Percentiles rank a stretch among this genome's conserved stretches.
These are phyloP conservation scores for Stenogyne calaminthoides DNA, from an alignment of 305 asterid genomes.

Conservation along the genomic window DNA sequence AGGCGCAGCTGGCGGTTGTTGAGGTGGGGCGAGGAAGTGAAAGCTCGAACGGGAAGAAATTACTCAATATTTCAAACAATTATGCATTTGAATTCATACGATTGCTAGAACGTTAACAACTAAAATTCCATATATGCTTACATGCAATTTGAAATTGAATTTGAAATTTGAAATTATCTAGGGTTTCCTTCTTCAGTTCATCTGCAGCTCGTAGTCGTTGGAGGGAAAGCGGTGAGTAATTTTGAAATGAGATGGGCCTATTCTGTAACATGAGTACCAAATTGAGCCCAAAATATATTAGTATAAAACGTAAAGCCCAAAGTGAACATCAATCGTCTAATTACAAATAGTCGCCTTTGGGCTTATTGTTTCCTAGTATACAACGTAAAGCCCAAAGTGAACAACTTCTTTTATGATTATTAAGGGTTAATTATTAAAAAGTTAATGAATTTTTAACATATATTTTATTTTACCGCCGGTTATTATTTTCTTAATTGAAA, in stretches of 20 bases:
- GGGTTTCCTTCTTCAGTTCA: conserved; percentile 24
- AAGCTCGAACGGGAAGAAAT: not conserved
- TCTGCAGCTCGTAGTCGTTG: not conserved
- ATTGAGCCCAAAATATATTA: not conserved
- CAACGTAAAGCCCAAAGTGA: not conserved
- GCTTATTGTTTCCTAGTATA: not conserved
- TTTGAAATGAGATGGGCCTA: conserved; percentile 27
- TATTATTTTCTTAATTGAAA: not conserved
- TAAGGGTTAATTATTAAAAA: not conserved
- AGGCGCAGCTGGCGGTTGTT: not conserved
- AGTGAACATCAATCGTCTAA: too few relatives aligned
- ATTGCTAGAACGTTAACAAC: not conserved
- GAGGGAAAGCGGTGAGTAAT: conserved; percentile 22
- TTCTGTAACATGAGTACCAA: not conserved
- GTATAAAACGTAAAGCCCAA: not conserved
- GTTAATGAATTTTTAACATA: too few relatives aligned
- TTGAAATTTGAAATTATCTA: conserved; percentile 25
- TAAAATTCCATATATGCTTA: not conserved
- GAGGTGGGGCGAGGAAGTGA: not conserved
- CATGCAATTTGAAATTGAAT: conserved; percentile 8
- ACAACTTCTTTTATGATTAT: not conserved
- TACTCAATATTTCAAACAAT: not conserved
- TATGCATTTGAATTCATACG: not conserved
- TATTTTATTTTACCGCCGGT: too few relatives aligned
- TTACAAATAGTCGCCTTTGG: not conserved